Evolutionary conservation across 306 rosid genomes (phyloP).

Genomic region (Prinsepia uniflora): DNA sequence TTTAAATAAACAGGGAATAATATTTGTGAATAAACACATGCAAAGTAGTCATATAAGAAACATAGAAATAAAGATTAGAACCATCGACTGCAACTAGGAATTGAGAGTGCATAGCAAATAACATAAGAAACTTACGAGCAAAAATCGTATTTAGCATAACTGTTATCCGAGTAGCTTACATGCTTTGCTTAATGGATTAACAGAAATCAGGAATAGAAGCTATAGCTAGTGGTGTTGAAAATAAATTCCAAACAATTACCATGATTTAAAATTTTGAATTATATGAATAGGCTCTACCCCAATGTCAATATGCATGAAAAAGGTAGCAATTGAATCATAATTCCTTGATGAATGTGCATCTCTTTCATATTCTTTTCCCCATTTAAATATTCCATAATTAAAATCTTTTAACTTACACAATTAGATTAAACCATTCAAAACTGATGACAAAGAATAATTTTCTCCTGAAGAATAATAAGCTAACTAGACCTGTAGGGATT

Average conservation of each 20-base stretch:
- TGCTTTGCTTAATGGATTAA: background rate
- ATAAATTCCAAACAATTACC: background rate
- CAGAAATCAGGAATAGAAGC: background rate
- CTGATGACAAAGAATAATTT: too few relatives aligned
- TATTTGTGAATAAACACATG: background rate
- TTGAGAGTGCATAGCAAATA: background rate
- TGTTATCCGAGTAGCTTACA: background rate
- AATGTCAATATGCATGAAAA: background rate
- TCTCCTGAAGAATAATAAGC: too few relatives aligned
- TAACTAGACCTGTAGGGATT: too few relatives aligned
- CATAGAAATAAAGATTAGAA: background rate
- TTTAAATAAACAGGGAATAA: too few relatives aligned
- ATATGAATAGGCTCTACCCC: background rate
- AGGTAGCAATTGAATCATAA: background rate
- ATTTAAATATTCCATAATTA: background rate
- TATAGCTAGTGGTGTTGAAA: background rate
- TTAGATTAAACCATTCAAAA: too few relatives aligned
- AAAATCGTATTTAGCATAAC: too few relatives aligned
- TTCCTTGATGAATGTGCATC: background rate
- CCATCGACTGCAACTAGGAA: background rate
- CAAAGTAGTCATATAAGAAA: background rate
- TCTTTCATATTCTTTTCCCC: background rate
- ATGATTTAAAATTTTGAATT: background rate
- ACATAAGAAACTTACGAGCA: background rate
- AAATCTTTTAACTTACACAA: background rate